Evolutionary conservation across 2,329 filamentous ascomycete genomes (phyloP).

Genomic region (Nannizzia gypsea): DNA sequence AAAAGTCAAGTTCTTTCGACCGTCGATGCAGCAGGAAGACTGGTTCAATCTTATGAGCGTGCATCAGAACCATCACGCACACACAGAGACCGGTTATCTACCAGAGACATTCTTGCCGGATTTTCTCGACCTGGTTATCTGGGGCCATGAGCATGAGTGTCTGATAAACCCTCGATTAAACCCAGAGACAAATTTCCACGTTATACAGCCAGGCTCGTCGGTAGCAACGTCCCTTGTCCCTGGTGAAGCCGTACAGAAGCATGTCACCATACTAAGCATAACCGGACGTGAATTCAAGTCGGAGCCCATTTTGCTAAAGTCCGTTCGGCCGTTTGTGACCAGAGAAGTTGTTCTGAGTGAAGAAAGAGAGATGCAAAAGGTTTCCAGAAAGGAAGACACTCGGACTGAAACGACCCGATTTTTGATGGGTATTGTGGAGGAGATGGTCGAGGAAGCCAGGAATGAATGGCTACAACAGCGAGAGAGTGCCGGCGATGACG

Average conservation of each 20-base stretch:
- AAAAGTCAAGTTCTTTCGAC: slow-evolving; percentile 87
- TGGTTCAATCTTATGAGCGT: slow-evolving; percentile 96
- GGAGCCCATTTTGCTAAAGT: slow-evolving; percentile 72
- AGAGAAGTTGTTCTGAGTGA: slow-evolving; percentile 66
- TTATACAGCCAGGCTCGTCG: slow-evolving; percentile 95
- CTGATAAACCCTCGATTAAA: slow-evolving; percentile 74
- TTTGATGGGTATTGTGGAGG: slow-evolving; percentile 66
- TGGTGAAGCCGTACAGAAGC: slow-evolving; percentile 81
- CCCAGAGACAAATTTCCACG: slow-evolving; percentile 77
- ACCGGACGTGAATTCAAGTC: slow-evolving; percentile 70
- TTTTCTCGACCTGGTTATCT: slow-evolving; percentile 83
- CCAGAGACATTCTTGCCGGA: slow-evolving; percentile 87
- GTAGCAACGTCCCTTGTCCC: slow-evolving; percentile 85
- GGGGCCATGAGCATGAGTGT: slow-evolving; percentile 97
- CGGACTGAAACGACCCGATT: slow-evolving; percentile 65
- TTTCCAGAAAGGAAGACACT: slow-evolving; percentile 75
- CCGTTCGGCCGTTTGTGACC: slow-evolving; percentile 82
- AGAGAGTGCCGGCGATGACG: slow-evolving; percentile 41
- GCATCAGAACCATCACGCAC: slow-evolving; percentile 89
- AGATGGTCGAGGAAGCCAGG: slow-evolving; percentile 77
- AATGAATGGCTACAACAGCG: slow-evolving; percentile 71
- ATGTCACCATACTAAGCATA: slow-evolving; percentile 74
- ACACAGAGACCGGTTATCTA: slow-evolving; percentile 85
- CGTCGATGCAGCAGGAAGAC: slow-evolving; percentile 64
- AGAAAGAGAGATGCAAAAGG: slow-evolving; percentile 61